These are phyloP conservation scores for Akanthomyces muscarius DNA, from an alignment of 2,329 filamentous ascomycete species.

Conservation along the genomic window DNA sequence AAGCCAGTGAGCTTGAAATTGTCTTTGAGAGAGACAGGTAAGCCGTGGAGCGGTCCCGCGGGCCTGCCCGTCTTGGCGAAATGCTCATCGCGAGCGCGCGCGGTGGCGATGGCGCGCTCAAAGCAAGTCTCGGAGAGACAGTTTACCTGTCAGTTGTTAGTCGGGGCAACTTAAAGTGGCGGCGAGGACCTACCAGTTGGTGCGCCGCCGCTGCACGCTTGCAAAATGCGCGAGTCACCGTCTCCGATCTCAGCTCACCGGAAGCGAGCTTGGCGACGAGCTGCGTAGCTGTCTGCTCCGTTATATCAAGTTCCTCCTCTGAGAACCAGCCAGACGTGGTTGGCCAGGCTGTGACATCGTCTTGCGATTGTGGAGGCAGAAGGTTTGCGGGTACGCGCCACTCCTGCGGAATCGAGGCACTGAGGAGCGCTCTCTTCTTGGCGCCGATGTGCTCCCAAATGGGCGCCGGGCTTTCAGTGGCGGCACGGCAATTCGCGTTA, in stretches of 20 bases:
- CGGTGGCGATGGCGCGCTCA: slow-evolving; percentile 46
- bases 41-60: slow-evolving; percentile 60
- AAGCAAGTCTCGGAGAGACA: slow-evolving; percentile 54
- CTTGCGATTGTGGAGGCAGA: slow-evolving; percentile 49
- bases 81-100: slow-evolving; percentile 47
- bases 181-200: slow-evolving; percentile 45
- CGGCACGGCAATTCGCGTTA: not conserved
- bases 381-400: slow-evolving; percentile 53
- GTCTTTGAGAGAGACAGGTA: slow-evolving; percentile 66
- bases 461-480: not conserved
- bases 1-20: slow-evolving; percentile 61
- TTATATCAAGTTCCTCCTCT: slow-evolving; percentile 42
- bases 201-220: slow-evolving; percentile 53
- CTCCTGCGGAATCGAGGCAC: slow-evolving; percentile 50
- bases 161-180: slow-evolving; percentile 42
- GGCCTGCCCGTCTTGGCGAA: slow-evolving; percentile 43
- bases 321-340: slow-evolving; percentile 57
- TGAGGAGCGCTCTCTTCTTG: slow-evolving; percentile 41
- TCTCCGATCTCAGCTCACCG: slow-evolving; percentile 35
- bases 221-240: slow-evolving; percentile 48
- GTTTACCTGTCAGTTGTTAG: slow-evolving; percentile 40
- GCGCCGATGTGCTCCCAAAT: slow-evolving; percentile 40
- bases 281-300: slow-evolving; percentile 38
- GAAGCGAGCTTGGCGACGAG: slow-evolving; percentile 37
- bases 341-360: slow-evolving; percentile 56